Evolutionary conservation across 163 green algal genomes (phyloP), one percentile per base, ranked within the genome.

Genomic region (Smithsoniella earleae): DNA sequence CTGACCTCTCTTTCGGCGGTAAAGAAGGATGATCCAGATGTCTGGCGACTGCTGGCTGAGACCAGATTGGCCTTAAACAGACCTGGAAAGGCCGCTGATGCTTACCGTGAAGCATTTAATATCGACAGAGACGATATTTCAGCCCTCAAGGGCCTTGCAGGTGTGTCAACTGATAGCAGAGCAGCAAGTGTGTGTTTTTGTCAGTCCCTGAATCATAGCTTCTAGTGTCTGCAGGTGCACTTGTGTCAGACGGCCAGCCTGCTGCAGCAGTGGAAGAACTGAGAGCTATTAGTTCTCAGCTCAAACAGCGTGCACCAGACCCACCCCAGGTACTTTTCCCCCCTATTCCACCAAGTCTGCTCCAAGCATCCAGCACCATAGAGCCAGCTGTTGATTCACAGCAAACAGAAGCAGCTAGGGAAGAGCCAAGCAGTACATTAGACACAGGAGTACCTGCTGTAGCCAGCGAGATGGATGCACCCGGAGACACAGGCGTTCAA

Each of bases 11-110:
- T 69, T 5, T 30, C 43, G 20, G 58, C 31, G 25, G 8, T 69
- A 30, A 69, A 34, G 4, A 5, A 16, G 1, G 58, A 13, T 13
- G 58, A 69, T 34, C 58, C 58, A 0, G 58, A 69, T 4, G 58
- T 31, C 3, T 69, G 58, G 58, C 58, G 58, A 6, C 25, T 69
- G 58, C 58, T 69, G 27, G 58, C 27, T n/a, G 58, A 69, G 27
- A 69, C 58, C 5, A 30, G 58, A 4, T 20, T 13, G 3, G 58
- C 58, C 6, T 31, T 69, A n/a, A 33, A 33, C 6, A 30, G 58
- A 30, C 10, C 58, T 1, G 25, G 6, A 20, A 33, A 33, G 27
- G 58, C 58, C 25, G 58, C 34, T 16, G 58, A 30, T 4, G 58
- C 58, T 18, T 69, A 13, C 58, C 20, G 58, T 0, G 25, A 18